Evolutionary conservation across 192 early-diverging fungal genomes (phyloP).

Genomic region (Coemansia sp.): DNA sequence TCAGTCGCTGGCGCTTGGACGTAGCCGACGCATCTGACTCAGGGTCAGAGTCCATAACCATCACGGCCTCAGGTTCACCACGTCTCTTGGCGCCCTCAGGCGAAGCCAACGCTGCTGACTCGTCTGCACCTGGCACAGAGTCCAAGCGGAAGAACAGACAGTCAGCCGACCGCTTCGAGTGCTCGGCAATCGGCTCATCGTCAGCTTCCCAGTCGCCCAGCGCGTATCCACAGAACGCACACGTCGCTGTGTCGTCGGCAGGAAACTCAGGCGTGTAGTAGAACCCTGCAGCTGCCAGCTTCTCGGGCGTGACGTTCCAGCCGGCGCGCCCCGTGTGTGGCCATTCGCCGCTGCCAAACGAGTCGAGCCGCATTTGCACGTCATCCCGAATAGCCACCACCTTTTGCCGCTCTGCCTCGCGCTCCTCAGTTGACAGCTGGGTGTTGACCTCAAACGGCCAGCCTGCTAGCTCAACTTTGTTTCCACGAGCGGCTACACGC

Average conservation of each 20-base stretch:
- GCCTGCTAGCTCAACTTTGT: constrained; percentile 35
- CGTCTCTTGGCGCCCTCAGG: constrained; percentile 9
- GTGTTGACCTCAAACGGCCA: constrained; percentile 22
- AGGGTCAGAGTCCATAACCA: constrained; percentile 5
- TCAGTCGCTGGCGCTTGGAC: constrained; percentile 36
- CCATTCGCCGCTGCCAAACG: constrained; percentile 36
- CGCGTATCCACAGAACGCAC: constrained; percentile 49
- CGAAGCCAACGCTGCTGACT: neutral
- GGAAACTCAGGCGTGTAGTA: constrained; percentile 50
- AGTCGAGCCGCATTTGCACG: constrained; percentile 20
- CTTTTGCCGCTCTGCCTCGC: neutral
- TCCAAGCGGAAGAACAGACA: constrained; percentile 50
- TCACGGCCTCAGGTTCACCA: neutral
- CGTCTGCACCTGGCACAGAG: neutral
- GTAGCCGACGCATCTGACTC: constrained; percentile 18
- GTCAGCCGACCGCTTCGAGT: constrained; percentile 34
- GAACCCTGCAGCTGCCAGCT: constrained; percentile 50
- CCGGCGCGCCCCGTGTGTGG: constrained; percentile 36
- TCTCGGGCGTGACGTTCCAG: constrained; percentile 50
- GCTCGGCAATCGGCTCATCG: constrained; percentile 51
- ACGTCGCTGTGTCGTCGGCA: constrained; percentile 47
- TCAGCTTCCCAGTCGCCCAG: constrained; percentile 55
- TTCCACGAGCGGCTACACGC: constrained; percentile 20
- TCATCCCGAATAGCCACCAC: constrained; percentile 24
- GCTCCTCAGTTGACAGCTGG: constrained; percentile 5